Evolutionary conservation across 202 grass and related monocot genomes (phyloP).

Genomic region (Bolboschoenoplectus hybrid): DNA sequence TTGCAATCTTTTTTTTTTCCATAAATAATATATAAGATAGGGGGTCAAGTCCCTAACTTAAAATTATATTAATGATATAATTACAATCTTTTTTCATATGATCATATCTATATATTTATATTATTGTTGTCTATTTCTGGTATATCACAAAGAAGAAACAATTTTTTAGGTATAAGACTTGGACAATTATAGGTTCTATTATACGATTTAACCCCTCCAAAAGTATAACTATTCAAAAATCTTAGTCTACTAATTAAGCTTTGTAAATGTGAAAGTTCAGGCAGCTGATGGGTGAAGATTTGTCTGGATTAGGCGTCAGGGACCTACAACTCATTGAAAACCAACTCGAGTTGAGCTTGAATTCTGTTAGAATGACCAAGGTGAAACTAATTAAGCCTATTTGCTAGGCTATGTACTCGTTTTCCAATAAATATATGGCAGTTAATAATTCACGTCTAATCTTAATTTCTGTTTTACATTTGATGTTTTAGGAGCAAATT

Average conservation of each 20-base stretch:
- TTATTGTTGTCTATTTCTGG: not conserved
- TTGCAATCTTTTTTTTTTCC: not conserved
- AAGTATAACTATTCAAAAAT: not conserved
- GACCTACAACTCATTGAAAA: constrained; percentile 76
- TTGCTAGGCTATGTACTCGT: not conserved
- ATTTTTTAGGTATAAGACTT: not conserved
- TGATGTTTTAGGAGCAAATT: constrained; percentile 61
- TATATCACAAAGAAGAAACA: not conserved
- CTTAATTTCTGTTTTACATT: not conserved
- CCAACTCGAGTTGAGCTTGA: constrained; percentile 64
- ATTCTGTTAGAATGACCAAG: constrained; percentile 66
- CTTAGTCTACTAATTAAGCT: not conserved
- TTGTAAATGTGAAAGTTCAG: constrained; percentile 45
- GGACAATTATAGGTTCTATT: not conserved
- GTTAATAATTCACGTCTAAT: not conserved
- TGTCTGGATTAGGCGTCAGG: constrained; percentile 62
- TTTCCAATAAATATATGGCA: constrained; percentile 25
- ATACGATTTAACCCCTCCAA: not conserved
- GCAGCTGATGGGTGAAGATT: constrained; percentile 85
- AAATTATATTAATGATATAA: not conserved
- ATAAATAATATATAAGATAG: not conserved
- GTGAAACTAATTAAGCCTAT: constrained; percentile 38
- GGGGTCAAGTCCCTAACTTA: not conserved
- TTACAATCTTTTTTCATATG: not conserved
- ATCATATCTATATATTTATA: not conserved